Evolutionary conservation across 805 yeast genomes (phyloP), one percentile per base, ranked within the genome.

Genomic region (Candida quercuum): DNA sequence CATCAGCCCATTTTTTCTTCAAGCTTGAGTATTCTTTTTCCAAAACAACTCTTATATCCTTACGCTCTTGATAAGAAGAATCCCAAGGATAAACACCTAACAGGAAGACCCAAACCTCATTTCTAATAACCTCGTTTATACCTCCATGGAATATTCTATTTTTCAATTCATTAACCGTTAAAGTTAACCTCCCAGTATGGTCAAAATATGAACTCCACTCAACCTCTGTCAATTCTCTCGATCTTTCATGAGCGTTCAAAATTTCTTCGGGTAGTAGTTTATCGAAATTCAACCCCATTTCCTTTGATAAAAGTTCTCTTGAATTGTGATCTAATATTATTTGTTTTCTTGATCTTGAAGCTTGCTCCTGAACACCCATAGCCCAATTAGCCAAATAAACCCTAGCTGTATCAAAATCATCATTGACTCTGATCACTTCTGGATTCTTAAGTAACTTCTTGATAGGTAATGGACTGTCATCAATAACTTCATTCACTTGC

Each of bases 301-400:
- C 89, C 36, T 68, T 64, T 37, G 70, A 71, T 28, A 84, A 67
- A 35, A 75, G 55, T 22, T 70, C 71, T 31, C 70, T 60, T 46
- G 80, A 79, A 14, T 76, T 66, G n/a, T 76, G 77, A 48, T 78
- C 80, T 39, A 80, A 67, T 24, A 79, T 65, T 51, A 72, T 66
- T 51, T 67, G 65, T 39, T 67, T 65, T 42, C 76, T 61, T 42
- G 74, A 57, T 42, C 59, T 73, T 47, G 78, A 88, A 2, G 96
- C 93, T 57, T 91, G 95, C 50, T 88, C 89, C 49, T 91, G 93
- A 9, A 93, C 93, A 21, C 86, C 86, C 49, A 86, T 72, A 0
- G 98, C 97, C 98, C 98, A 93, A 63, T 88, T 89, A 5, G 98
- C 98, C 41, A 91, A 67, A 57, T 87, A 91, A 4, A 88, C 83